phyloP scores from a whole-genome alignment of 2,329 filamentous ascomycete genomes.

The Penicillium rolfsii region DNA sequence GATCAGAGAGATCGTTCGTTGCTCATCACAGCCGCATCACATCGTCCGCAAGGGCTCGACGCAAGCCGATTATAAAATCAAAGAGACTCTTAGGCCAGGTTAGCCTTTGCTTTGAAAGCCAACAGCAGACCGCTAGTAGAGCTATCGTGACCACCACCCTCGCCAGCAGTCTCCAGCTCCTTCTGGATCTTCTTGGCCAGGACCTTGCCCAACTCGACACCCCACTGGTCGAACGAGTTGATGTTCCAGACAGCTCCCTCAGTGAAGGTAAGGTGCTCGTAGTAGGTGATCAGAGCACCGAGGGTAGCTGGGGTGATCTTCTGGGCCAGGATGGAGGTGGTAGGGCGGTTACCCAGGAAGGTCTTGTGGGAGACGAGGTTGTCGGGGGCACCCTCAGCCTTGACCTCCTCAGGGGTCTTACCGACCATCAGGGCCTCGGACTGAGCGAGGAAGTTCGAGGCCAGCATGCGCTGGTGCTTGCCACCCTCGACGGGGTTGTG shows the following conservation, averaged over 20 bases:
- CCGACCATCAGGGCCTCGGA: conserved; percentile 59
- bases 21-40: conserved; percentile 28
- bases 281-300: conserved; percentile 95
- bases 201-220: conserved; percentile 95
- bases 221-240: conserved; percentile 99
- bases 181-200: conserved; percentile 87
- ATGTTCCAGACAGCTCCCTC: conserved; percentile 99
- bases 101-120: conserved; percentile 82
- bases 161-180: conserved; percentile 78
- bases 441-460: conserved; percentile 56
- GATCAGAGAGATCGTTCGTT: conserved; percentile 24
- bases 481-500: conserved; percentile 94
- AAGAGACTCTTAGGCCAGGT: conserved; percentile 42
- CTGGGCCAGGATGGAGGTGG: conserved; percentile 89
- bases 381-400: conserved; percentile 52
- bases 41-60: conserved; percentile 15
- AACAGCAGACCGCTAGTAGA: conserved; percentile 88
- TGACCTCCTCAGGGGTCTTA: conserved; percentile 53
- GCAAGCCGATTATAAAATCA: background rate
- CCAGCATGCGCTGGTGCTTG: conserved; percentile 77
- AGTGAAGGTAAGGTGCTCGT: conserved; percentile 97
- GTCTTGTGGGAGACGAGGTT: conserved; percentile 93
- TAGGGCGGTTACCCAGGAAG: conserved; percentile 96
- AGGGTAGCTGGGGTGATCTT: conserved; percentile 93
- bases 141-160: conserved; percentile 74